Evolutionary conservation across 768 basidiomycete genomes (phyloP), one percentile per base, ranked within the genome.

Genomic region (Crucibulum laeve): DNA sequence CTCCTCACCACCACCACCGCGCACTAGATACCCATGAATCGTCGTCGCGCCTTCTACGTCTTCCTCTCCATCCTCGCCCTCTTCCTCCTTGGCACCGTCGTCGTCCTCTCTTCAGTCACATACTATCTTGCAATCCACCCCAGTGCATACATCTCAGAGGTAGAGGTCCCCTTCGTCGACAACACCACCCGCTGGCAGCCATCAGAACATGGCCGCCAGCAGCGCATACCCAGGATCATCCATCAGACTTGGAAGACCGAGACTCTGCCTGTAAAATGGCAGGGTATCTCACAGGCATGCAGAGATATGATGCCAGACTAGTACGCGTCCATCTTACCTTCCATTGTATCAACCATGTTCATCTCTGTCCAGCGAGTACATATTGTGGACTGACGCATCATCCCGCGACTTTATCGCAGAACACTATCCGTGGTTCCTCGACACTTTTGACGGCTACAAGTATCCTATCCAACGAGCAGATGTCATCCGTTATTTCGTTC

Each of bases 231-330:
- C 3, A 79, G 91, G 40, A 89, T 99, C 45, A 78, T 99, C 38
- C 96, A 99, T 64, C 95, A 97, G 77, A 98, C 96, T 18, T 99
- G 96, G 96, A 96, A 94, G 73, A 82, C 87, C 7, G 86, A 94
- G 43, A 78, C 77, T 0, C 71, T 99, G 18, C 96, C 96, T 2
- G 64, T 71, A 34, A 76, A 78, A 47, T 99, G 94, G 94, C 76
- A 77, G 48, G 69, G 67, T 30, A 74, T 93, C 35, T 92, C 92
- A 21, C 76, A 90, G 60, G 82, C 73, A 22, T 98, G 96, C 68
- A 77, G 84, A 45, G 80, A 87, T 55, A 83, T 96, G 75, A 93
- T 94, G 84, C 79, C 90, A 4, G 93, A 96, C 75, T 99, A 96
- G 94, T 96, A 61, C 56, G 93, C 80, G 17, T 43, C 40, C 44